Evolutionary conservation across 2,329 filamentous ascomycete species (phyloP).

Genomic region (Fusarium sp.): DNA sequence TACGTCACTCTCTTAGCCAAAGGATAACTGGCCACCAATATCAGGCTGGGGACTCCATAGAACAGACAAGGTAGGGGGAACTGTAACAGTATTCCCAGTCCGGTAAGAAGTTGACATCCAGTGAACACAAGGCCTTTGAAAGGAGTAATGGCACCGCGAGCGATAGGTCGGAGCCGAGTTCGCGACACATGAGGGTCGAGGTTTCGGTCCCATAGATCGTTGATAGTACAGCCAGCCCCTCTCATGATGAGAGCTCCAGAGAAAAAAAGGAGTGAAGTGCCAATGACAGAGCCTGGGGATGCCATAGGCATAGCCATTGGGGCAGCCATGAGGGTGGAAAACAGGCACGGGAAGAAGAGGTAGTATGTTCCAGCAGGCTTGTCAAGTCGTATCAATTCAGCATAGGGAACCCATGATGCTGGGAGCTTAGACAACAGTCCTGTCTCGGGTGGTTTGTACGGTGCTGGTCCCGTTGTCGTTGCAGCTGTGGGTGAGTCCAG

Average conservation of each 20-base stretch:
- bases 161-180: constrained; percentile 82
- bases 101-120: constrained; percentile 77
- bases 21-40: constrained; percentile 80
- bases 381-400: constrained; percentile 82
- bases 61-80: constrained; percentile 79
- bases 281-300: constrained; percentile 68
- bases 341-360: constrained; percentile 86
- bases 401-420: constrained; percentile 78
- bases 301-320: constrained; percentile 72
- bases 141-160: constrained; percentile 79
- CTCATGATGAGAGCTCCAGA: constrained; percentile 85
- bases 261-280: constrained; percentile 76
- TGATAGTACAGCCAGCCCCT: constrained; percentile 87
- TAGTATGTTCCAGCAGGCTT: constrained; percentile 87
- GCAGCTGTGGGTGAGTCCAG: constrained; percentile 20
- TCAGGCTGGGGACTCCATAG: constrained; percentile 80
- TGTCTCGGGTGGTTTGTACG: constrained; percentile 76
- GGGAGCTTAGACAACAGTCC: constrained; percentile 79
- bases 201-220: constrained; percentile 90
- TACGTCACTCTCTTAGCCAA: constrained; percentile 87
- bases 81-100: constrained; percentile 78
- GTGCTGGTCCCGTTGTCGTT: constrained; percentile 14
- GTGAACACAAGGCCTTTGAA: constrained; percentile 79
- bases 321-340: constrained; percentile 83
- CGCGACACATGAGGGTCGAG: constrained; percentile 83